Conservation (phyloP, 139 green algal genomes). For the Coelastrella sp. region DNA sequence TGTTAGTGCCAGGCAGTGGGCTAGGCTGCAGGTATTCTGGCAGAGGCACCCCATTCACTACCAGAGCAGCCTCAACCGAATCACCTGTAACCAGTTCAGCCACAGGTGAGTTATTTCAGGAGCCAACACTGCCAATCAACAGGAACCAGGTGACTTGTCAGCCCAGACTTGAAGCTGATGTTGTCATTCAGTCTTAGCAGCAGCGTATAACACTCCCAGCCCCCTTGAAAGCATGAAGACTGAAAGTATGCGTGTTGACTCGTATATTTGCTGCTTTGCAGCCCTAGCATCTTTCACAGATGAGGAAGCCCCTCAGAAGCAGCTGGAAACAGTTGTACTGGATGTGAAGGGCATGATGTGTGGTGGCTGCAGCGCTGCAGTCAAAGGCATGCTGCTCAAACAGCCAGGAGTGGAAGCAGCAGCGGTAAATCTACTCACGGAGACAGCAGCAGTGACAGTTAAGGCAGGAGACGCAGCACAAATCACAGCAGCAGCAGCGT, state of each 20-base stretch:
- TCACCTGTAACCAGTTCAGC: neutral
- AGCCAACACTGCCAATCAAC: neutral
- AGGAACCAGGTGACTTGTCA: too few species aligned
- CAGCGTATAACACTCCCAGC: too few species aligned
- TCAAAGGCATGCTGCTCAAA: constrained; percentile 80
- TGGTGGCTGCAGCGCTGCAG: constrained; percentile 82
- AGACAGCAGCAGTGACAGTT: constrained; percentile 75
- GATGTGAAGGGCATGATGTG: constrained; percentile 90
- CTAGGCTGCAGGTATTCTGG: neutral
- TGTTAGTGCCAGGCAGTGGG: neutral
- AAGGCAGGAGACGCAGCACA: constrained; percentile 12
- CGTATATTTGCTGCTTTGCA: neutral
- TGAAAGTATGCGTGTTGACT: too few species aligned
- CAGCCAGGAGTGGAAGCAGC: constrained; percentile 71
- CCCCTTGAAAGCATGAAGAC: too few species aligned
- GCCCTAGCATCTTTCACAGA: too few species aligned
- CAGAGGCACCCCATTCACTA: neutral
- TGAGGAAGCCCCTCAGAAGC: neutral
- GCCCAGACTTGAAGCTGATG: too few species aligned
- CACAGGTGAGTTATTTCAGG: neutral
- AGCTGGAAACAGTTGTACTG: constrained; percentile 52
- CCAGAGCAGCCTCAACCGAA: neutral
- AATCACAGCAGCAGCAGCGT: constrained; percentile 13
- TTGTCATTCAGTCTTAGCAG: too few species aligned
- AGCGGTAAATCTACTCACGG: constrained; percentile 83